Evolutionary conservation across 2,329 filamentous ascomycete genomes (phyloP), one percentile per base, ranked within the genome.

Genomic region (Colletotrichum karsti): DNA sequence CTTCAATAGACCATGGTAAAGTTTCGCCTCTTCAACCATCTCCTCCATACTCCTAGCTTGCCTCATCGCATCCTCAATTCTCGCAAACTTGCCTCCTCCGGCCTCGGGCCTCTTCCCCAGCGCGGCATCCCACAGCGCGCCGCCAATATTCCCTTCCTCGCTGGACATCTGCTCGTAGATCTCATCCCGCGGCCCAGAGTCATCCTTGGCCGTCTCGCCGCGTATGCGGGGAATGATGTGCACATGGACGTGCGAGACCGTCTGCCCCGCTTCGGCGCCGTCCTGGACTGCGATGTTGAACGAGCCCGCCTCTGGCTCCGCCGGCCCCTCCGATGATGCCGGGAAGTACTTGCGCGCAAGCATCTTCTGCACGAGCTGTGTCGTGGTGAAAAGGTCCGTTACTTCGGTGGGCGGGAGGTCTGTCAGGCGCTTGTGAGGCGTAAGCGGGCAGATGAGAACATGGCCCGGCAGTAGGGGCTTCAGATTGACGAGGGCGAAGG

Each of bases 241-340:
- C 26, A 94, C 92, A 81, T 99, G 96, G 13, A 98, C 90, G 81
- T 99, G 96, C 8, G 93, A 86, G 48, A 99, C 95, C 64, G 94
- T 97, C 86, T 99, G 96, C 0, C 96, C 96, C 1, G 96, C 94
- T 67, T 94, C 93, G 33, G 85, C 83, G 20, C 96, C 96, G 79
- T 99, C 96, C 79, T 99, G 96, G n/a, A 99, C 88, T 0, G 95
- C 95, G 55, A 99, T 91, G 77, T 97, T 98, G 81, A 98, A 92
- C 67, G 93, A 92, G 9, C 93, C 90, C 6, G 90, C 92, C 35
- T 86, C 80, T 9, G 80, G 77, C 44, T 74, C 59, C 76, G 77
- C 87, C 86, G 70, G 90, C 79, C 30, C 84, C 83, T 74, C 88
- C 3, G 33, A 22, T 5, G 63, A 44, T 8, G 67, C 53, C 0